Evolutionary conservation across 2,329 filamentous ascomycete species (phyloP), one percentile per base, ranked within the genome.

Genomic region (Emydomyces testavorans): DNA sequence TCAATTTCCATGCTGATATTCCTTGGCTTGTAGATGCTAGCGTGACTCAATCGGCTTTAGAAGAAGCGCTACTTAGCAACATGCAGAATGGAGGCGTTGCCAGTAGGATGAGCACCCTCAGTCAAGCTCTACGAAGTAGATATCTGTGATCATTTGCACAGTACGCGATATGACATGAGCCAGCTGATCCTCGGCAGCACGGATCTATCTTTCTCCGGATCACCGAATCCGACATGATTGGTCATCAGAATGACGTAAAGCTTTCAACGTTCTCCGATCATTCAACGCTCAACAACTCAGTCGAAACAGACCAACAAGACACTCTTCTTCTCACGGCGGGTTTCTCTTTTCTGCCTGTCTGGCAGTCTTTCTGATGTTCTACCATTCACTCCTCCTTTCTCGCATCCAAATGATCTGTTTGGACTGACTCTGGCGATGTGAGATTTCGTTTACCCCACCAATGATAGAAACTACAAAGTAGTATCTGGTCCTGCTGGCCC

Each of bases 11-110:
- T 36, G 18, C 46, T 48, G 31, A 48, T 38, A 36, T 29, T 45
- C 15, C 35, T 45, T 37, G 15, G 37, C 15, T 15, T 35, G 11
- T 52, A 76, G 77, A 79, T 65, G 71, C 77, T 6, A 79, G 77
- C 52, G 75, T 82, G 18, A 80, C 78, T 44, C 77, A 80, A 57
- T 79, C 76, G 11, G 79, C 79, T 2, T 64, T 82, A 21, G 78
- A 82, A 56, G 79, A 82, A 54, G 78, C 78, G 4, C 62, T 81
- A 35, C 62, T 80, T 53, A 80, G 76, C 56, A 77, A 79, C 48
- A 79, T 82, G 68, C 74, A 78, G 46, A 72, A 77, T 45, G 68
- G 67, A 13, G 66, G 66, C 5, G 67, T 72, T 60, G 68, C 69
- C 7, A 72, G 71, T 52, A 61, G 70, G 36, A 71, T 72, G 64